Evolutionary conservation across 2,329 filamentous ascomycete species (phyloP).

Genomic region (Aureobasidium sp.): DNA sequence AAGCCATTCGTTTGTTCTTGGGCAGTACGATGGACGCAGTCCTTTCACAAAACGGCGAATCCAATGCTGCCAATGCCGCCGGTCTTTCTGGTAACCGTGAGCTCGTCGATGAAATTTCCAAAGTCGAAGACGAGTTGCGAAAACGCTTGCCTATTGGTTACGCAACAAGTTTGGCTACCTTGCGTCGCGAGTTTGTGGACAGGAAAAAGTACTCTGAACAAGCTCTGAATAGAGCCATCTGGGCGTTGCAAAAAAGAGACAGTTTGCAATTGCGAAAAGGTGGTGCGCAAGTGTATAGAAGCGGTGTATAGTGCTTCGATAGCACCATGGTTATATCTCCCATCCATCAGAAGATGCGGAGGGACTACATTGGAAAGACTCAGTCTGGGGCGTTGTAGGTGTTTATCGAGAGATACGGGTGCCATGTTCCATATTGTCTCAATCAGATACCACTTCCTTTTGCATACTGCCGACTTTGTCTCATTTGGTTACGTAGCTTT

Average conservation of each 20-base stretch:
- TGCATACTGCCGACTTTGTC: neutral
- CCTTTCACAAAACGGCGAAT: conserved; percentile 30
- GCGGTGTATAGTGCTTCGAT: conserved; percentile 5
- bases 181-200: conserved; percentile 87
- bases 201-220: conserved; percentile 85
- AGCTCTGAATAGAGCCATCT: conserved; percentile 72
- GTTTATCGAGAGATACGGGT: no score
- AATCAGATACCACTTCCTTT: conserved; percentile 7
- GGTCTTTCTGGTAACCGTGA: conserved; percentile 72
- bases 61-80: conserved; percentile 62
- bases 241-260: conserved; percentile 80
- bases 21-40: conserved; percentile 98
- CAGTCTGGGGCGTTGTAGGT: neutral
- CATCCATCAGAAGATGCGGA: no score
- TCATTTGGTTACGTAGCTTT: no score
- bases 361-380: no score
- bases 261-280: conserved; percentile 76
- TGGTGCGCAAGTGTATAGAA: conserved; percentile 64
- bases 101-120: conserved; percentile 79
- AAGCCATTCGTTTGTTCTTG: conserved; percentile 93
- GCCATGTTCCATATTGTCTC: neutral
- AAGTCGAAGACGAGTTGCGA: conserved; percentile 83
- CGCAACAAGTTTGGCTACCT: conserved; percentile 81
- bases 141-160: conserved; percentile 82
- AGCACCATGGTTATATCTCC: no score